Evolutionary conservation across 768 basidiomycete species (phyloP), one percentile per base, ranked within the genome.

Genomic region (Rubroboletus satanas): DNA sequence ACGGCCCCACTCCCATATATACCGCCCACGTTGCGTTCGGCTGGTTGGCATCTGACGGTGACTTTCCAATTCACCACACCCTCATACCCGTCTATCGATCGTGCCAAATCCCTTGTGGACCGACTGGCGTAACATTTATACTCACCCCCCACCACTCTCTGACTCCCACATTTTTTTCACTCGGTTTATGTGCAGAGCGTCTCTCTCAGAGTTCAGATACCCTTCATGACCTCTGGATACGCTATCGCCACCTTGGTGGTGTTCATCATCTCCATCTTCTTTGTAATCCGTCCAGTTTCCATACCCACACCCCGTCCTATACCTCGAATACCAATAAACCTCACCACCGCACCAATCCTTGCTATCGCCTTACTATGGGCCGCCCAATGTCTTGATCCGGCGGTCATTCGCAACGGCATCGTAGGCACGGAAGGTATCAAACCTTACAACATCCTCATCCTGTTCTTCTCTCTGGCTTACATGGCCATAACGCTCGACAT

Each of bases 401-500:
- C 58, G 0, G 82, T 79, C 10, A 79, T 96, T 37, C 79, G 85
- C 15, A 72, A 81, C 55, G 95, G 95, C 1, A 91, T 96, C 49
- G 83, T 95, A 11, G 88, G 88, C 7, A 76, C 78, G 0, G 85
- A 86, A 55, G 87, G 87, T 4, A 81, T 98, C 26, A 83, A 88
- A 60, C 95, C 95, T 0, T 90, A 94, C 65, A 91, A 97, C 67
- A 94, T 98, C 59, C 82, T 98, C 69, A 90, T 92, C 26, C 74
- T 98, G 1, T 98, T 98, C 73, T 84, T 93, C 62, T 91, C 89
- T 3, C 77, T 97, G 47, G 93, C 94, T 0, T 98, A 98, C 72
- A 87, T 97, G 77, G 85, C 93, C 5, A 87, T 97, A 33, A 91
- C 94, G 0, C 78, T 98, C 41, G 96, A 98, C 64, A 80, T 87